Conservation (phyloP, 176 grass and related monocot genomes). For the Canna indica region DNA sequence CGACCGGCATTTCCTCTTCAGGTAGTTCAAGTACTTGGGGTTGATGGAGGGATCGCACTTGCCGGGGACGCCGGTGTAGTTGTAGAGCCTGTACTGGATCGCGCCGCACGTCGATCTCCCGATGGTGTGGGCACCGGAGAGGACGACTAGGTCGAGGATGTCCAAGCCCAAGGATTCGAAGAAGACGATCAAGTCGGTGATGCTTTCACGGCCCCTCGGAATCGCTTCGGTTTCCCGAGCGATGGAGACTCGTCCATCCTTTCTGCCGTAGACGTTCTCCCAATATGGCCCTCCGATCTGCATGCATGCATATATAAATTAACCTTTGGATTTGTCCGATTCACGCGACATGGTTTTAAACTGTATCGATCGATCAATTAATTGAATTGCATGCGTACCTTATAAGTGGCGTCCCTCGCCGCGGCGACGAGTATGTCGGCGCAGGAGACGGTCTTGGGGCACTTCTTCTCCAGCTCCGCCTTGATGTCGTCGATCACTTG, state of each 20-base stretch:
- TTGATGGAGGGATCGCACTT: constrained; percentile 24
- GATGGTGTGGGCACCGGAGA: constrained; percentile 79
- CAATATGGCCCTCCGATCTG: constrained; percentile 29
- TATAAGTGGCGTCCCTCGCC: constrained; percentile 38
- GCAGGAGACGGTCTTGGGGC: constrained; percentile 56
- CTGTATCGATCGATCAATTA: background rate
- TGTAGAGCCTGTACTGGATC: constrained; percentile 41
- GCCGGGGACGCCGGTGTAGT: background rate
- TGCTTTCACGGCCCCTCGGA: constrained; percentile 47
- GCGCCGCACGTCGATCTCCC: constrained; percentile 48
- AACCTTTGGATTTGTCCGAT: too few species aligned
- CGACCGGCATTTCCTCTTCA: constrained; percentile 47
- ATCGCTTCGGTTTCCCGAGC: constrained; percentile 37
- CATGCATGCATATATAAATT: background rate
- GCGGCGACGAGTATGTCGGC: constrained; percentile 75
- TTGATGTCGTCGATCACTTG: constrained; percentile 59
- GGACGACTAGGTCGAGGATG: constrained; percentile 54
- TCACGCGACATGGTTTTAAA: too few species aligned
- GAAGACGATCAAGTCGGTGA: constrained; percentile 52
- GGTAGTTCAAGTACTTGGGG: constrained; percentile 35
- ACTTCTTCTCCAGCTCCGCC: constrained; percentile 44
- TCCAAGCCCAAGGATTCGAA: constrained; percentile 56
- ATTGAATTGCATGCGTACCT: background rate
- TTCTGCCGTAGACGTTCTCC: constrained; percentile 52
- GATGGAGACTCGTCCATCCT: constrained; percentile 36